Evolutionary conservation across 2,329 filamentous ascomycete species (phyloP).

Genomic region (Microdochium trichocladiopsis): DNA sequence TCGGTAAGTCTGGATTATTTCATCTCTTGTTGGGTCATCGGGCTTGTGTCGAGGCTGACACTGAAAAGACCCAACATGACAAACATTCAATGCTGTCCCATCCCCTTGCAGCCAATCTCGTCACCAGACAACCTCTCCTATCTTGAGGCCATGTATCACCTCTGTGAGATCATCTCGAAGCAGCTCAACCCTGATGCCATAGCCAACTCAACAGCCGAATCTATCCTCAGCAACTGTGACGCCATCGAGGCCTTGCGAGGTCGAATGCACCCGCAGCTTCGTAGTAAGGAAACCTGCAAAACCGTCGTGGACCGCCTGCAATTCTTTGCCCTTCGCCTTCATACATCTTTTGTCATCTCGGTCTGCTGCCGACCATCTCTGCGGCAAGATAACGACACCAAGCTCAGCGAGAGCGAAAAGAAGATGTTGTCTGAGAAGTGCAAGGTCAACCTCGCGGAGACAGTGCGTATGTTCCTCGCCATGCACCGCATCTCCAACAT

Average conservation of each 20-base stretch:
- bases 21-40: no score
- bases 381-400: constrained; percentile 38
- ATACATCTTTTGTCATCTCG: constrained; percentile 59
- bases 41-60: constrained; percentile 6
- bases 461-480: constrained; percentile 60
- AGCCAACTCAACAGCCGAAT: constrained; percentile 39
- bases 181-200: constrained; percentile 48
- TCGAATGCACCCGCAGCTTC: constrained; percentile 43
- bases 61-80: constrained; percentile 52
- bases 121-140: constrained; percentile 46
- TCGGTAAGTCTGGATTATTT: constrained; percentile 38
- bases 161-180: constrained; percentile 53
- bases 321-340: constrained; percentile 56
- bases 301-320: constrained; percentile 56
- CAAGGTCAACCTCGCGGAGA: constrained; percentile 56
- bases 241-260: constrained; percentile 44
- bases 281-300: constrained; percentile 55
- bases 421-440: constrained; percentile 48
- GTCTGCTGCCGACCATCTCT: constrained; percentile 58
- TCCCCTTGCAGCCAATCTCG: constrained; percentile 36
- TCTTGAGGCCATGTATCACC: constrained; percentile 58
- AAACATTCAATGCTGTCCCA: constrained; percentile 47
- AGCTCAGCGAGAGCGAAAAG: constrained; percentile 45
- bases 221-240: constrained; percentile 52
- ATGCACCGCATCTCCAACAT: constrained; percentile 64